Evolutionary conservation across 495 filamentous ascomycete genomes (phyloP), one percentile per base, ranked within the genome.

Genomic region (Entonaema liquescens): DNA sequence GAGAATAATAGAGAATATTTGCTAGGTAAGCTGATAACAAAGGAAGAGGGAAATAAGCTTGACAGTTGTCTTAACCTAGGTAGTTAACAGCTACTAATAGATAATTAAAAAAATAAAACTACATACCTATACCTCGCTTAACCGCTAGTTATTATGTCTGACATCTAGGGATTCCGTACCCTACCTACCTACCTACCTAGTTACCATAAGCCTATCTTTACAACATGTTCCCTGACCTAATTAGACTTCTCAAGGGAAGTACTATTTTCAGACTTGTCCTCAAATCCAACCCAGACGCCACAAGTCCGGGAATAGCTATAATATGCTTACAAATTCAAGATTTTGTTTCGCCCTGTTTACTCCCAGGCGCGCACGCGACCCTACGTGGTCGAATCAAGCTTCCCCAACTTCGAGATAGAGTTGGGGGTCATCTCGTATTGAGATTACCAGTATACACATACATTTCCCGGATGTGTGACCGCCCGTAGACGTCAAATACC

Each of bases 381-480:
- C 9, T 33, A 23, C 19, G 19, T 26, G 56, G 25, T 36, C 64
- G 17, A 38, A 44, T 19, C 35, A 47, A 47, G 42, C 42, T 47
- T 47, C 42, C 42, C 23, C 7, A 47, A 59, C n/a, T 35, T 21
- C 35, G 12, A 53, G 21, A 56, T 59, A 66, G 13, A 50, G n/a
- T 15, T 47, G 40, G n/a, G 25, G 13, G 47, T 35, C 28, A 40
- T 44, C 29, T 62, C 65, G 59, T 62, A 68, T 62, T 49, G 11
- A 68, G 19, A 23, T 23, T 47, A 12, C 21, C 19, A 23, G 42
- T 21, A 47, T 47, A 5, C 19, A 9, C 19, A 47, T 21, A 6
- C 42, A 11, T 21, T 23, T 19, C 19, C 19, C 42, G 21, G 11
- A 47, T 23, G 42, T 47, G 9, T 47, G 42, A 47, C 42, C 42